Evolutionary conservation across 495 filamentous ascomycete genomes (phyloP), one percentile per base, ranked within the genome.

Genomic region (Penicillium chermesinum): DNA sequence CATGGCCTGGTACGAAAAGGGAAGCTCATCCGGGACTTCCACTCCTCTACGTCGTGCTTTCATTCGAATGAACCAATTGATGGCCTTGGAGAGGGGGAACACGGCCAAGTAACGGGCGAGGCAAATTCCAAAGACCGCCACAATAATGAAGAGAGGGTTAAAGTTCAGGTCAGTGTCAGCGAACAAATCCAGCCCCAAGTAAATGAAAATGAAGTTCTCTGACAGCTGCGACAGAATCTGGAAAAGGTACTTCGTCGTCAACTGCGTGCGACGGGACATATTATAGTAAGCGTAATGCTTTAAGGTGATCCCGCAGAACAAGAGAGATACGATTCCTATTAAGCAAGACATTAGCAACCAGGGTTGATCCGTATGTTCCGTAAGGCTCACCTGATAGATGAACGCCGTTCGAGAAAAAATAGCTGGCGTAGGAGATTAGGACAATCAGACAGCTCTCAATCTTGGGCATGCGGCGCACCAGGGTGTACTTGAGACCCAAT

Each of bases 231-330:
- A 88, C 49, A 94, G 83, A 41, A 96, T 84, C 66, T 93, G 87
- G 72, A 98, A 98, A 19, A 96, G 78, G 70, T 95, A 98, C 65
- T 98, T 98, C 44, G 94, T 98, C 14, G 93, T 96, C 57, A 98
- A 80, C 61, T 98, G 93, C 16, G 94, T 96, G 36, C 93, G 85
- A 36, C 93, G 85, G 21, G 93, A 98, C 93, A 98, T 98, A 71
- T 98, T 98, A 74, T 96, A 96, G 73, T 98, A 98, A 35, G 93
- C 93, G 59, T 98, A 97, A 64, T 98, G 93, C 65, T 98, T 98
- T 27, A 98, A 76, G 7, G 93, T 96, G 50, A 98, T 98, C 22
- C 93, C 93, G 65, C 94, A 97, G 72, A 98, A 97, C 9, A 98
- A 73, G 46, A 98, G 78, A 14, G 93, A 93, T 44, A 98, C 93